Conservation (phyloP, 768 basidiomycete species). For the Piloderma croceum region DNA sequence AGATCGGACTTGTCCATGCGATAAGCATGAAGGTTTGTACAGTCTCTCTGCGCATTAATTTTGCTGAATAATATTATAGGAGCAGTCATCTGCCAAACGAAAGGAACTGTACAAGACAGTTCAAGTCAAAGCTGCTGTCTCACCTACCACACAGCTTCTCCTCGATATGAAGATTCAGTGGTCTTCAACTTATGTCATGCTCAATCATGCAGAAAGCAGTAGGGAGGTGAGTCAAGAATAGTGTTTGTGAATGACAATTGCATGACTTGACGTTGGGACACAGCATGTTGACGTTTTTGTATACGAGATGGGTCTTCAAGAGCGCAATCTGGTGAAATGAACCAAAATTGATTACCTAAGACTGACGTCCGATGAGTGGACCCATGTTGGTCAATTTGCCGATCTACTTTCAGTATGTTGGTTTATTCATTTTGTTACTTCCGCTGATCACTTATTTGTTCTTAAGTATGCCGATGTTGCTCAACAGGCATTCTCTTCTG, state of each 20-base stretch:
- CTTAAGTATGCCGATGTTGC: constrained; percentile 25
- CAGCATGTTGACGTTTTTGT: constrained; percentile 24
- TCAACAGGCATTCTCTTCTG: constrained; percentile 30
- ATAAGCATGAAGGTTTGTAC: too few relatives aligned
- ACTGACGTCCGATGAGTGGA: constrained; percentile 24
- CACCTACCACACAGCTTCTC: too few relatives aligned
- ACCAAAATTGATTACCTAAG: too few relatives aligned
- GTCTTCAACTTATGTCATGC: constrained; percentile 30
- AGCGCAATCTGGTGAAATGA: constrained; percentile 21
- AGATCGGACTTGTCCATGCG: too few relatives aligned
- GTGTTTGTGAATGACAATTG: too few relatives aligned
- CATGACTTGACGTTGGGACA: too few relatives aligned
- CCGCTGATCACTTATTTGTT: constrained; percentile 2
- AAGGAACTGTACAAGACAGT: too few relatives aligned
- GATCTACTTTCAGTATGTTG: not conserved
- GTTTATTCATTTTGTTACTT: too few relatives aligned
- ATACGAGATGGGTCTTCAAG: constrained; percentile 17
- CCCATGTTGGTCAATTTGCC: constrained; percentile 17
- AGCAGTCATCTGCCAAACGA: too few relatives aligned
- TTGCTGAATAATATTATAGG: too few relatives aligned
- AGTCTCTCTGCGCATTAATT: too few relatives aligned
- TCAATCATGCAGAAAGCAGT: constrained; percentile 10
- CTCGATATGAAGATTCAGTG: constrained; percentile 28
- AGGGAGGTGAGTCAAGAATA: constrained; percentile 9
- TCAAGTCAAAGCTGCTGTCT: too few relatives aligned